Percentiles rank a stretch among this genome's conserved stretches.
Evolutionary conservation across 2,329 filamentous ascomycete genomes (phyloP).

Genomic region (Epicoccum nigrum): DNA sequence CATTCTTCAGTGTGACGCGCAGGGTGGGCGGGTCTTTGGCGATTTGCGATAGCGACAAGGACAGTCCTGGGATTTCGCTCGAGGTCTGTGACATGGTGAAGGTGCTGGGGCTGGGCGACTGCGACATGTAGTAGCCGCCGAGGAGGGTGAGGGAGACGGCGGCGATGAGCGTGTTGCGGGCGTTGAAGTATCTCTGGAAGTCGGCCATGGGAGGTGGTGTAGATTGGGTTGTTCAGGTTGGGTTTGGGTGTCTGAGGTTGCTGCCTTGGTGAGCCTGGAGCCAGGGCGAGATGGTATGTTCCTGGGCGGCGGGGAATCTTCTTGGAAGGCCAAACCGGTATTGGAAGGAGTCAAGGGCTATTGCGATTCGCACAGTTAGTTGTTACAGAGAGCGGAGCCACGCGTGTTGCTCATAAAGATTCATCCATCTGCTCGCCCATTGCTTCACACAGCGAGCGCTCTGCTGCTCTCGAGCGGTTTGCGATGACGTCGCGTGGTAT

Average conservation of each 20-base stretch:
- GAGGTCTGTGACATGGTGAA: slow-evolving; percentile 33
- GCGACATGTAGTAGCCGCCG: slow-evolving; percentile 38
- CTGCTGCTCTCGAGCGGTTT: not conserved
- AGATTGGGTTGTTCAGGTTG: not conserved
- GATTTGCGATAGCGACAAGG: slow-evolving; percentile 38
- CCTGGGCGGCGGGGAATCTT: slow-evolving; percentile 23
- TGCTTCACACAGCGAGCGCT: not conserved
- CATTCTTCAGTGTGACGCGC: slow-evolving; percentile 47
- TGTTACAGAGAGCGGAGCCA: not conserved
- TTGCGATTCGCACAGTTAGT: not conserved
- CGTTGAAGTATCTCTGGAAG: slow-evolving; percentile 32
- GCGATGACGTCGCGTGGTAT: slow-evolving; percentile 3
- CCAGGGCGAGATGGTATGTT: slow-evolving; percentile 5
- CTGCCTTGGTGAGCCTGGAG: slow-evolving; percentile 7
- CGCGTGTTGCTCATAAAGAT: not conserved
- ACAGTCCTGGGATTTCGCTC: slow-evolving; percentile 33
- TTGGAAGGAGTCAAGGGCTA: slow-evolving; percentile 20
- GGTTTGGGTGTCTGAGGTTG: not conserved
- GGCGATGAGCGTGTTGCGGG: slow-evolving; percentile 33
- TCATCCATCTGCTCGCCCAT: not conserved
- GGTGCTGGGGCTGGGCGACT: slow-evolving; percentile 23
- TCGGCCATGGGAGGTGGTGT: slow-evolving; percentile 14
- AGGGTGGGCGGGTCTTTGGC: slow-evolving; percentile 40
- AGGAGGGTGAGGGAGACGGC: slow-evolving; percentile 35
- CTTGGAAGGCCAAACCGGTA: slow-evolving; percentile 23